A percentile compares a stretch with the other conserved stretches of the same genome.
Conservation (phyloP, 192 early-diverging fungal species). For the Entomortierella lignicola region DNA sequence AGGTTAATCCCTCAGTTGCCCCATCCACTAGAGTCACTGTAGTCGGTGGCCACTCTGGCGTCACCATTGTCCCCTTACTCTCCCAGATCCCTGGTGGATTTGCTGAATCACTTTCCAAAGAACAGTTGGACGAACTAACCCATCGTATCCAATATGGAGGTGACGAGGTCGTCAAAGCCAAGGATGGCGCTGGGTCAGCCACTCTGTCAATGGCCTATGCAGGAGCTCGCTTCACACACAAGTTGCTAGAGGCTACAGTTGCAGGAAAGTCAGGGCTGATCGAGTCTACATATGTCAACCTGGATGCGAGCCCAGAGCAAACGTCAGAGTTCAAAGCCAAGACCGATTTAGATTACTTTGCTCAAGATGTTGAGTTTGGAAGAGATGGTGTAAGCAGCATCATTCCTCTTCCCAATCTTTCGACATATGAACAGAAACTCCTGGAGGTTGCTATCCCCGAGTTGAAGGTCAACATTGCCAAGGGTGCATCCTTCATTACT, state of each 20-base stretch:
- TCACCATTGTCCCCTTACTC: slow-evolving; percentile 93
- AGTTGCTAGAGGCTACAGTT: slow-evolving; percentile 79
- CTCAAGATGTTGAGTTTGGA: slow-evolving; percentile 78
- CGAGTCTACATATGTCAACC: slow-evolving; percentile 87
- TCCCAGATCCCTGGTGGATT: slow-evolving; percentile 69
- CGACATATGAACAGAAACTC: slow-evolving; percentile 83
- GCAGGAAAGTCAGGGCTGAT: slow-evolving; percentile 75
- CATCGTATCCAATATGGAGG: slow-evolving; percentile 97
- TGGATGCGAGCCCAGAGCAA: slow-evolving; percentile 57
- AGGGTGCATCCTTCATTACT: slow-evolving; percentile 84
- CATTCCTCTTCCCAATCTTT: slow-evolving; percentile 74
- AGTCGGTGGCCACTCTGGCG: slow-evolving; percentile 93
- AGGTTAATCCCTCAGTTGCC: slow-evolving; percentile 76
- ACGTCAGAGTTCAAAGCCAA: slow-evolving; percentile 15
- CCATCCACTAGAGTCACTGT: slow-evolving; percentile 81
- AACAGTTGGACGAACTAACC: slow-evolving; percentile 85
- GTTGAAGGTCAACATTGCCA: slow-evolving; percentile 87
- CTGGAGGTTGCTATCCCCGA: slow-evolving; percentile 79
- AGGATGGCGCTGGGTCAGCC: slow-evolving; percentile 85
- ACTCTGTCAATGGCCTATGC: slow-evolving; percentile 90
- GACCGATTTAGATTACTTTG: slow-evolving; percentile 73
- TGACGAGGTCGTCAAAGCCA: slow-evolving; percentile 98
- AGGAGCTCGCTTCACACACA: slow-evolving; percentile 85
- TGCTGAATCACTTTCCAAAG: slow-evolving; percentile 72
- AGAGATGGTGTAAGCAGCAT: slow-evolving; percentile 84